Evolutionary conservation across 2,329 filamentous ascomycete species (phyloP), one percentile per base, ranked within the genome.

Genomic region (Scytalidium sp.): DNA sequence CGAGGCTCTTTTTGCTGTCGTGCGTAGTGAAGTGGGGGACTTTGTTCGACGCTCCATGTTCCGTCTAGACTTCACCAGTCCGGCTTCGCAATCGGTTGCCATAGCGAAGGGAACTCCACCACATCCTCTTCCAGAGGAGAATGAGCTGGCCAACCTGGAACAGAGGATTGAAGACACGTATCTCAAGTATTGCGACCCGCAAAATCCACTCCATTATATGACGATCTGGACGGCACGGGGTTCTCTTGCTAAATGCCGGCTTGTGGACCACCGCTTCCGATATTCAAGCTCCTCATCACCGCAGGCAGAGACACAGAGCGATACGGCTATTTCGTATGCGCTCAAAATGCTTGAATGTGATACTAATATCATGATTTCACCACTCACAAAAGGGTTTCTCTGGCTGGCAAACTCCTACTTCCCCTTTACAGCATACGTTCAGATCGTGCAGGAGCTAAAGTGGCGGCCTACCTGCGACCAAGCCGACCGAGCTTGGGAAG

Each of bases 1-100:
- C 0, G 81, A 84, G 57, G 81, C 83, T 75, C 66, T 83, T 6
- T 85, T 84, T 58, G 71, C 74, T 13, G 70, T 84, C 10, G 75
- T 79, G 1, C 72, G 80, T 15, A 71, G 81, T 29, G 80, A 84
- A 60, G 69, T 85, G 43, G 75, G 76, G 47, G 76, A 80, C 3
- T 63, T 61, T 47, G 23, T 62, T n/a, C 58, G 60, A 15, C 49
- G 59, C 43, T 53, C 54, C 3, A 50, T 25, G 21, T 63, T 59
- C 46, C 45, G 63, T 45, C 52, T 62, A 29, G 56, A 55, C 42
- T 56, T 59, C 36, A 57, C 50, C 15, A 47, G 15, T 29, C 57
- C 58, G 10, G 49, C 53, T 29, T 39, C 58, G 9, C 61, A 59
- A 43, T 15, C 32, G 13, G 13, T 36, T 36, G 29, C 56, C 10